Conservation (phyloP, 441 rosid genomes). For the Brassica hybrid region DNA sequence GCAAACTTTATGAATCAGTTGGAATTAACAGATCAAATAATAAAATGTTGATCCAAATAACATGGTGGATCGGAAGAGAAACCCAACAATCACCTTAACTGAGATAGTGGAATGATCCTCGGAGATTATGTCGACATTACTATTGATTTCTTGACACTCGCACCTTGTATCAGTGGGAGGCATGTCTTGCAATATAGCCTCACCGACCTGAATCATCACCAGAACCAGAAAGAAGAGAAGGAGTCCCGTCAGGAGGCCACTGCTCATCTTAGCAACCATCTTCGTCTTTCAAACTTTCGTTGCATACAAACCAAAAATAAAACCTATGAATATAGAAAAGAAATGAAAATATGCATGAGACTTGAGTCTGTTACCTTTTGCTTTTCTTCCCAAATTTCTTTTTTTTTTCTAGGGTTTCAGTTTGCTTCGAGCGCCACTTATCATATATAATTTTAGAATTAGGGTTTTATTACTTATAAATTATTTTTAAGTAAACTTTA, state of each 20-base stretch:
- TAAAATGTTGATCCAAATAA: neutral
- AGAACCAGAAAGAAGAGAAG: neutral
- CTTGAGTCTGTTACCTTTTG: neutral
- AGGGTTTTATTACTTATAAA: neutral
- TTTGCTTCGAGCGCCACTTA: neutral
- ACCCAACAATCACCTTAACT: neutral
- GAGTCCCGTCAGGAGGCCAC: neutral
- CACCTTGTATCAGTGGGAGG: neutral
- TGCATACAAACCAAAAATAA: neutral
- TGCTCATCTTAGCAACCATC: neutral
- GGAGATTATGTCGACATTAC: neutral
- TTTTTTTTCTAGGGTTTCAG: neutral
- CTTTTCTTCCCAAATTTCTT: neutral
- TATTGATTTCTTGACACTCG: neutral
- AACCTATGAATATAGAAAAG: neutral
- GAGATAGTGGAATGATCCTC: neutral
- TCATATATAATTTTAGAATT: neutral
- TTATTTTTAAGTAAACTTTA: neutral
- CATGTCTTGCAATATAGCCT: neutral
- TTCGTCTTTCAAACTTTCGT: neutral
- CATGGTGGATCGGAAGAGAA: neutral
- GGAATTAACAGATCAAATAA: neutral
- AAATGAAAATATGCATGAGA: neutral
- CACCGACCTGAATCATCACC: constrained; percentile 1
- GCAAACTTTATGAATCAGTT: neutral